Conservation (phyloP, 441 rosid genomes). For the Capsella rubella region DNA sequence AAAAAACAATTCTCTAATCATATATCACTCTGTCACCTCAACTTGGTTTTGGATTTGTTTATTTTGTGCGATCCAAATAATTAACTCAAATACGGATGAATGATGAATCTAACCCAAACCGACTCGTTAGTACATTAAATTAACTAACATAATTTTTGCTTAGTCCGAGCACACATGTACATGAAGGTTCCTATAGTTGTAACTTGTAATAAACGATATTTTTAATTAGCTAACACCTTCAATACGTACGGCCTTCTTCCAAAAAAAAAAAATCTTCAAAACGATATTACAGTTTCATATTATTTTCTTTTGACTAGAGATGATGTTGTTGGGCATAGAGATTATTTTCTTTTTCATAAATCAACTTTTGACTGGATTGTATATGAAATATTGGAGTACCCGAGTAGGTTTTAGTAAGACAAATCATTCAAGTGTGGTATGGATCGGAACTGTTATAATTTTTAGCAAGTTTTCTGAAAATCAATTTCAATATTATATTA, state of each 20-base stretch:
- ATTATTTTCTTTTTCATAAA: too few species aligned
- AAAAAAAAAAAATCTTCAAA: background rate
- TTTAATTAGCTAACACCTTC: background rate
- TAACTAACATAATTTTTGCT: background rate
- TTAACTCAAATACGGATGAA: slow-evolving; percentile 21
- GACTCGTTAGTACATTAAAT: background rate
- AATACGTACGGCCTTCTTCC: too few species aligned
- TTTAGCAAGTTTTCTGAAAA: too few species aligned
- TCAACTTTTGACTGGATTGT: too few species aligned
- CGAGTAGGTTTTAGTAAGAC: too few species aligned
- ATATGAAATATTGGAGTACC: too few species aligned
- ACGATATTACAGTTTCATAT: background rate
- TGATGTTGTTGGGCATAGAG: too few species aligned
- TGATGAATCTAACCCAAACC: background rate
- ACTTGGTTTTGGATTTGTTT: slow-evolving; percentile 19
- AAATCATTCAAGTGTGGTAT: too few species aligned
- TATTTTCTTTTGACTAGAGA: too few species aligned
- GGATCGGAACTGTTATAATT: too few species aligned
- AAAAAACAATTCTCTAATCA: background rate
- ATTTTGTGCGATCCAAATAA: slow-evolving; percentile 1
- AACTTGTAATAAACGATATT: background rate
- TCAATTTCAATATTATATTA: too few species aligned
- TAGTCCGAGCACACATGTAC: background rate
- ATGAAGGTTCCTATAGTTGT: slow-evolving; percentile 12
- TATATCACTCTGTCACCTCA: slow-evolving; percentile 18